Evolutionary conservation across 139 green algal genomes (phyloP).

Genomic region (Chara braunii): DNA sequence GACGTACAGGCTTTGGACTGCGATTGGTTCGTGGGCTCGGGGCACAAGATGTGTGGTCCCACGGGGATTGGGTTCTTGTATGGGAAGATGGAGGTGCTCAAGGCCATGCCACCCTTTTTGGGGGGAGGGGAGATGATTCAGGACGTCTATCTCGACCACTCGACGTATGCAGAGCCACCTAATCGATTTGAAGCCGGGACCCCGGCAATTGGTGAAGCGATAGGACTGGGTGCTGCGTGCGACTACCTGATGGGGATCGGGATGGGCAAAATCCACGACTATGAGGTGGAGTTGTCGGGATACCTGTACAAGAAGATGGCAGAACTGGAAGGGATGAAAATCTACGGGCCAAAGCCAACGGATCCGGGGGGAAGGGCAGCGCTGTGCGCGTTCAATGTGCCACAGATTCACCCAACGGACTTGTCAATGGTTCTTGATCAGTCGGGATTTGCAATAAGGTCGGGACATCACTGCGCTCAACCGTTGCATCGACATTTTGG

Average conservation of each 20-base stretch:
- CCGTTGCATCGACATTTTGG: constrained; percentile 81
- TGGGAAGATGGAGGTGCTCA: constrained; percentile 73
- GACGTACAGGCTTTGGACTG: constrained; percentile 79
- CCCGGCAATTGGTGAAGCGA: constrained; percentile 82
- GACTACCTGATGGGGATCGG: constrained; percentile 62
- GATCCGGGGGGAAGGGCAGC: constrained; percentile 54
- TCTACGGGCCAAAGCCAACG: constrained; percentile 75
- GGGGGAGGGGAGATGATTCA: constrained; percentile 98
- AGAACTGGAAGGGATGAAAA: constrained; percentile 55
- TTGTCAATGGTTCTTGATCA: constrained; percentile 38
- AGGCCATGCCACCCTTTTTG: constrained; percentile 89
- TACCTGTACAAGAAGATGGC: constrained; percentile 72
- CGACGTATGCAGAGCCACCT: constrained; percentile 84
- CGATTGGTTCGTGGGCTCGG: constrained; percentile 90
- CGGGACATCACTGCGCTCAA: constrained; percentile 96
- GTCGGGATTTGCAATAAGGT: constrained; percentile 78
- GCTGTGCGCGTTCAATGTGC: constrained; percentile 89
- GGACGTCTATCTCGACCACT: constrained; percentile 83
- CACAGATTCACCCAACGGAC: constrained; percentile 90
- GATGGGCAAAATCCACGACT: constrained; percentile 49
- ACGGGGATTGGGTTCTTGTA: constrained; percentile 98
- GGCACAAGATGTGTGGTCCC: constrained; percentile 93
- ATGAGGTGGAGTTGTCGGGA: constrained; percentile 62
- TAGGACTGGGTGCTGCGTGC: constrained; percentile 61
- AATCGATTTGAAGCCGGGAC: constrained; percentile 92